Evolutionary conservation across 768 basidiomycete genomes (phyloP), one percentile per base, ranked within the genome.

Genomic region (Mycena epipterygia): DNA sequence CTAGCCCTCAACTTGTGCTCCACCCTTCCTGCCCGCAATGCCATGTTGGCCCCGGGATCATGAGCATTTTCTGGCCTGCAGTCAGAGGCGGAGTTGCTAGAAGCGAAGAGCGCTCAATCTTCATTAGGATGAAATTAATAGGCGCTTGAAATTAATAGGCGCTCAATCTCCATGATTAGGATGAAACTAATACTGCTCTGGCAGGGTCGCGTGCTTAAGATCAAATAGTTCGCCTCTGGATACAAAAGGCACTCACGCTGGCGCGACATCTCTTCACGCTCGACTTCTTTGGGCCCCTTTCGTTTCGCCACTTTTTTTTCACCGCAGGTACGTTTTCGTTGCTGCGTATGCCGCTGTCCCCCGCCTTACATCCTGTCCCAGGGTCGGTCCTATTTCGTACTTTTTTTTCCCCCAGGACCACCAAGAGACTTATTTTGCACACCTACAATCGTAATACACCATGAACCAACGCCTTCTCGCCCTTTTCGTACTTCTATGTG

Each of bases 391-490:
- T 30, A 27, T 46, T 59, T 59, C 58, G 7, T 32, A 29, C 21
- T 59, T 46, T 59, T 19, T n/a, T 37, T 52, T 41, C 32, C 35
- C 49, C 46, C 14, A 49, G 23, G 11, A 59, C 41, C 56, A 19
- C 19, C 52, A 33, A 55, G 29, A 41, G 14, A 39, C 41, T 41
- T 23, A 14, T 39, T 23, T 16, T 44, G n/a, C 29, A 30, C 23
- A 48, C 46, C 29, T 27, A 37, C n/a, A 39, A 51, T 29, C 49
- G 1, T 37, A 39, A 64, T 41, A 52, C 52, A 56, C 32, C 39
- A 64, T 64, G 53, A 56, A 56, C 64, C 52, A 21, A 41, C 64
- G 64, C 42, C n/a, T 56, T 19, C 32, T 65, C 35, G 29, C 42
- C 27, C 52, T 64, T 14, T 56, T 65, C 32, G 51, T 65, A 33